Conservation (phyloP, 106 monocot species). For the Ottelia alismoides region DNA sequence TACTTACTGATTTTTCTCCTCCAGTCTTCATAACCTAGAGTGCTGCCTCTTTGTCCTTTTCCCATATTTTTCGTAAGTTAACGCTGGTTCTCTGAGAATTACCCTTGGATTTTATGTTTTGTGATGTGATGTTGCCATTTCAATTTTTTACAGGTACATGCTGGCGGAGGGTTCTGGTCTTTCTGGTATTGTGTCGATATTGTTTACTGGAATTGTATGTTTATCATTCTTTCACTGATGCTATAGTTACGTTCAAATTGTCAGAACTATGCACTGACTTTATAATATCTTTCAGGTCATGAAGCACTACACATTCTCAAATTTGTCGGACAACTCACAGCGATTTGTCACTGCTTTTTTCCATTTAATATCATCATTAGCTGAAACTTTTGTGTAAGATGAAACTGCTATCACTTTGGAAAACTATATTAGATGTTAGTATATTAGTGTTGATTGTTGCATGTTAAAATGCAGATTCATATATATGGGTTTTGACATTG, state of each 20-base stretch:
- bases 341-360: slow-evolving; percentile 81
- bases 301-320: slow-evolving; percentile 93
- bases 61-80: slow-evolving; percentile 95
- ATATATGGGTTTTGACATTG: slow-evolving; percentile 99
- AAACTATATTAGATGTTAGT: background rate
- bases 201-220: slow-evolving; percentile 98
- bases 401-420: background rate
- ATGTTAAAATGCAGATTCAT: slow-evolving; percentile 60
- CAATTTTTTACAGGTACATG: no score
- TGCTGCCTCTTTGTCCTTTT: slow-evolving; percentile 98
- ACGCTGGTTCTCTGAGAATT: background rate
- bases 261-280: background rate
- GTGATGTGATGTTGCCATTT: background rate
- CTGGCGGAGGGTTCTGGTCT: slow-evolving; percentile 91
- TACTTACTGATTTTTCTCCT: background rate
- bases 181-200: slow-evolving; percentile 95
- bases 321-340: slow-evolving; percentile 91
- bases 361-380: slow-evolving; percentile 92
- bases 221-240: background rate
- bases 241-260: background rate
- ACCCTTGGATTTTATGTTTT: background rate
- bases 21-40: slow-evolving; percentile 92
- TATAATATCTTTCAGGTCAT: slow-evolving; percentile 42
- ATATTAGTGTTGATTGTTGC: background rate
- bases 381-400: slow-evolving; percentile 98